Percentiles rank a stretch among this genome's conserved stretches.
These are phyloP conservation scores for Eutrema salsugineum DNA, from an alignment of 441 rosid genomes.

Conservation along the genomic window DNA sequence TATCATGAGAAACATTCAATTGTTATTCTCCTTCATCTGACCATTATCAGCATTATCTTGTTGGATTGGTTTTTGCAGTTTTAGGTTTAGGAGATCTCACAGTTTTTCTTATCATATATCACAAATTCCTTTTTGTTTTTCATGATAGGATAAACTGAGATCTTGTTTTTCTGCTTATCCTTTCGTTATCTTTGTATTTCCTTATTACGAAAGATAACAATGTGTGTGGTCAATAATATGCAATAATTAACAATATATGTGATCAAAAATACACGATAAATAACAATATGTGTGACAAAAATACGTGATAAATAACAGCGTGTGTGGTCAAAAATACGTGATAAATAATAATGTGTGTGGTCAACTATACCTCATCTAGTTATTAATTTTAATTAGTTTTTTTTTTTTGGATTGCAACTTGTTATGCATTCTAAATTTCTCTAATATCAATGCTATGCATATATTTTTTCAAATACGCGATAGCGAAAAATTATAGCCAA, in stretches of 20 bases:
- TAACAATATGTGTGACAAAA: too few species aligned
- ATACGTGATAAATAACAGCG: too few species aligned
- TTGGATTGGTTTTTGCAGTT: not conserved
- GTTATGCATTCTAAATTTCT: not conserved
- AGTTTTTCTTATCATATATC: not conserved
- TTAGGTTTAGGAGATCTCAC: not conserved
- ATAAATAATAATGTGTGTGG: not conserved
- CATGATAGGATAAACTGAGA: not conserved
- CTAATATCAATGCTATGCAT: not conserved
- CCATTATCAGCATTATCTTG: not conserved
- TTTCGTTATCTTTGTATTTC: not conserved
- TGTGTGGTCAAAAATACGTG: too few species aligned
- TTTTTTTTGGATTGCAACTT: not conserved
- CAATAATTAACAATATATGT: too few species aligned
- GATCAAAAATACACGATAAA: too few species aligned
- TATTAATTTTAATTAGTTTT: not conserved
- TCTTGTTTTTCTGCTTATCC: not conserved
- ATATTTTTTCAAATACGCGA: not conserved
- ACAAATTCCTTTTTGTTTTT: not conserved
- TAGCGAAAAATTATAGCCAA: not conserved
- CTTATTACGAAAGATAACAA: not conserved
- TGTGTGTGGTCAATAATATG: not conserved
- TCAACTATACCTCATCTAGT: not conserved
- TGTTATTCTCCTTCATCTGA: not conserved
- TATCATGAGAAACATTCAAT: not conserved